phyloP scores from a whole-genome alignment of 2,329 filamentous ascomycete genomes.

The Exophiala bonariae region DNA sequence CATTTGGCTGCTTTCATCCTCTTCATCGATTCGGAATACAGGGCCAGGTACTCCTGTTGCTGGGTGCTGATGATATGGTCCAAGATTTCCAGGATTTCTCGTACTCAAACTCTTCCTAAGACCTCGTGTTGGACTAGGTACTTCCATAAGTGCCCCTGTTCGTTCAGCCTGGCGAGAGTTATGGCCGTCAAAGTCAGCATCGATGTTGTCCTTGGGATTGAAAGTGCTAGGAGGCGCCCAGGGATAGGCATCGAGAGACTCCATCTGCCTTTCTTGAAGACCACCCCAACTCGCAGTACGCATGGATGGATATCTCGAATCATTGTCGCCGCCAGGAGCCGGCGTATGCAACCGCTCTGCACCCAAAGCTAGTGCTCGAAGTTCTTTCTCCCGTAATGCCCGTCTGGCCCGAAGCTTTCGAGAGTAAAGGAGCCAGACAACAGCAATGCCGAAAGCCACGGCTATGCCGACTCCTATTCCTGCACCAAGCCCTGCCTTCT shows the following conservation, averaged over 20 bases:
- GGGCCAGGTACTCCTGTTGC: constrained; percentile 18
- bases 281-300: constrained; percentile 26
- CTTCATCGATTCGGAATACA: constrained; percentile 28
- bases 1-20: constrained; percentile 26
- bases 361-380: constrained; percentile 53
- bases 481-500: constrained; percentile 61
- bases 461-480: constrained; percentile 66
- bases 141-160: constrained; percentile 43
- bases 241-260: constrained; percentile 28
- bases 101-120: constrained; percentile 41
- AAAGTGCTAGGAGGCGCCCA: constrained; percentile 28
- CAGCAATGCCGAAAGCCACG: constrained; percentile 47
- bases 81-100: constrained; percentile 33
- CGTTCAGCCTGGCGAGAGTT: constrained; percentile 38
- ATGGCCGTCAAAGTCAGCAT: constrained; percentile 25
- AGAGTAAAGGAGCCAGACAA: constrained; percentile 53
- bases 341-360: constrained; percentile 50
- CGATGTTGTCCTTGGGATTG: too few species aligned
- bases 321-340: constrained; percentile 19
- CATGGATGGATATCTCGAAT: constrained; percentile 11
- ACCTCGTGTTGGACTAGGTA: constrained; percentile 40
- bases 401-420: constrained; percentile 45
- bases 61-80: constrained; percentile 16
- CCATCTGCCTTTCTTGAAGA: constrained; percentile 25
- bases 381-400: constrained; percentile 52